A percentile compares a stretch with the other conserved stretches of the same genome.
phyloP scores from a whole-genome alignment of 805 yeast genomes.

The Teunomyces barrocoloradensis region DNA sequence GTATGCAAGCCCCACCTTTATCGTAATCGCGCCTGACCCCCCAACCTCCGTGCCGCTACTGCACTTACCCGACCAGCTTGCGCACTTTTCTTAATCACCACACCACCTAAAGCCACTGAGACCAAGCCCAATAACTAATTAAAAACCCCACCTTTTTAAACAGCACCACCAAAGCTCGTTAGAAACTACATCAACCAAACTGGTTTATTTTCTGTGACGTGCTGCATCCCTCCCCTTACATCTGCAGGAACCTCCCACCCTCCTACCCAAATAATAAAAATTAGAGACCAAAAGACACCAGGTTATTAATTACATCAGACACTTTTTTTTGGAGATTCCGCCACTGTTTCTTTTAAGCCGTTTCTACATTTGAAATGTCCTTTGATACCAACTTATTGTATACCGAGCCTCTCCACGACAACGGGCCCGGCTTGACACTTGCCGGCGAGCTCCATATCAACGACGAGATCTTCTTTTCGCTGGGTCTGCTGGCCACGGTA shows the following conservation, averaged over 20 bases:
- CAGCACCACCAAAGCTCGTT: no score
- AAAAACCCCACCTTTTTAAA: no score
- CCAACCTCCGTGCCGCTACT: background rate
- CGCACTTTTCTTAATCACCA: background rate
- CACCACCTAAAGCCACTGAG: slow-evolving; percentile 3
- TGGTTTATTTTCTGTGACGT: no score
- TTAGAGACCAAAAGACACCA: background rate
- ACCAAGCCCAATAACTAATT: no score
- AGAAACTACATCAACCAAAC: no score
- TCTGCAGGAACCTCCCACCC: no score
- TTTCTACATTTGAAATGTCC: background rate
- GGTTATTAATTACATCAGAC: background rate
- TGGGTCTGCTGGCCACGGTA: slow-evolving; percentile 3
- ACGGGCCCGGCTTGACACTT: slow-evolving; percentile 1
- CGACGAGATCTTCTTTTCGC: slow-evolving; percentile 7
- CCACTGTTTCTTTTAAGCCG: background rate
- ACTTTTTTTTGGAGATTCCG: background rate
- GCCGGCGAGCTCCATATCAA: slow-evolving; percentile 6
- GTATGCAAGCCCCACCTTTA: background rate
- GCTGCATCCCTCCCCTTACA: no score
- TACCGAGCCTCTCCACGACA: background rate
- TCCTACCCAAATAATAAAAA: no score
- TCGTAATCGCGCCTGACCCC: slow-evolving; percentile 3
- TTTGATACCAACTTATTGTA: background rate
- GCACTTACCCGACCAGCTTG: slow-evolving; percentile 3